Evolutionary conservation across 2,329 filamentous ascomycete species (phyloP).

Genomic region (Sporothrix curviconia): DNA sequence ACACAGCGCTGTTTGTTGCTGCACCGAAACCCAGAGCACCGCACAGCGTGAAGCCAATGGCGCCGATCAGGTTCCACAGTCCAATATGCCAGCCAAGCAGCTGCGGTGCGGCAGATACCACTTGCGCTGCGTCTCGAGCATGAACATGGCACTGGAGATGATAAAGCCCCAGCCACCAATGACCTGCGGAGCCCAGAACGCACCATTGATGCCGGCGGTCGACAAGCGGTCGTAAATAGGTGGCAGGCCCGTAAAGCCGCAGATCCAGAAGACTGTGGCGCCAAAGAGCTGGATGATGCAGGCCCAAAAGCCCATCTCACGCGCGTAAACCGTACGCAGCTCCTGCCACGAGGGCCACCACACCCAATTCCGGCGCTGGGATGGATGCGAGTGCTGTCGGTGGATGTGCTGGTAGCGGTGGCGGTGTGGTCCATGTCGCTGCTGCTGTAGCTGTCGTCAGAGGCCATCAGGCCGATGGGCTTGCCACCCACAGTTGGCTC

Average conservation of each 20-base stretch:
- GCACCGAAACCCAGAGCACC: conserved; percentile 48
- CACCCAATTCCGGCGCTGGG: conserved; percentile 37
- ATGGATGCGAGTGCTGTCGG: not conserved
- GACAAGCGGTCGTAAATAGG: conserved; percentile 47
- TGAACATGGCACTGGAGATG: conserved; percentile 51
- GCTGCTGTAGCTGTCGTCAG: not conserved
- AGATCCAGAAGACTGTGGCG: conserved; percentile 59
- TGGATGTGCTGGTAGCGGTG: not conserved
- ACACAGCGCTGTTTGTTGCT: conserved; percentile 31
- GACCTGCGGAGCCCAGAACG: conserved; percentile 58
- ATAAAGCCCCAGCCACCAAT: conserved; percentile 58
- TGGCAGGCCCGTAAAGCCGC: conserved; percentile 54
- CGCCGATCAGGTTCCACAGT: conserved; percentile 58
- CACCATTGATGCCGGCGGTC: conserved; percentile 39
- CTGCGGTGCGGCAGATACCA: conserved; percentile 55
- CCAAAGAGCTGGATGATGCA: conserved; percentile 49
- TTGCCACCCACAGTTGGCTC: not conserved
- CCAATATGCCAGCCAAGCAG: conserved; percentile 63
- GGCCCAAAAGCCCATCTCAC: conserved; percentile 57
- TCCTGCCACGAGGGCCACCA: conserved; percentile 56
- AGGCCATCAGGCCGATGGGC: not conserved
- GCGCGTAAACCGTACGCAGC: conserved; percentile 52
- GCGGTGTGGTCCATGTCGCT: not conserved
- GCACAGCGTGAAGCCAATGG: conserved; percentile 56
- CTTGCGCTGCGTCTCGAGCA: conserved; percentile 57